Conservation (phyloP, 1,284 basidiomycete genomes). For the Rhizoctonia solani region DNA sequence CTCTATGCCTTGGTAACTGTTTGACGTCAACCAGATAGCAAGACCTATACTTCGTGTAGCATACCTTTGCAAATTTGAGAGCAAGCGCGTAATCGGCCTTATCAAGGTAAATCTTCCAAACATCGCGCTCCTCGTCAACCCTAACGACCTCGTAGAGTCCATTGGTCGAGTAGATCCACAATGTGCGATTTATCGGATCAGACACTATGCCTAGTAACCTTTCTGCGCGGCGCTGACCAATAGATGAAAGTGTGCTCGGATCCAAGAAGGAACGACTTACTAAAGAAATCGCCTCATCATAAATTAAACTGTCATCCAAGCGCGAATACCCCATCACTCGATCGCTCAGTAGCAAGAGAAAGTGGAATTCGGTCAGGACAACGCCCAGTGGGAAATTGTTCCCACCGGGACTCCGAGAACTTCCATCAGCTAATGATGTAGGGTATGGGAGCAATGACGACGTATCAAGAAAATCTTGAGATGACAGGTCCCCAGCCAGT, state of each 20-base stretch:
- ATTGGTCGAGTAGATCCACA: slow-evolving; percentile 92
- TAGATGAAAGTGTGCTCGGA: background rate
- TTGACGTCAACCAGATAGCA: slow-evolving; percentile 23
- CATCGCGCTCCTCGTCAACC: slow-evolving; percentile 87
- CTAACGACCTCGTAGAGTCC: slow-evolving; percentile 90
- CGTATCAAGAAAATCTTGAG: slow-evolving; percentile 79
- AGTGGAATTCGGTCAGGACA: slow-evolving; percentile 90
- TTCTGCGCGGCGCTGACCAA: slow-evolving; percentile 55
- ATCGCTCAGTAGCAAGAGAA: slow-evolving; percentile 83
- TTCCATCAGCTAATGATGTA: slow-evolving; percentile 42
- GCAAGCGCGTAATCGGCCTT: slow-evolving; percentile 79
- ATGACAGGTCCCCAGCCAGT: slow-evolving; percentile 45
- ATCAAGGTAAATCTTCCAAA: slow-evolving; percentile 91
- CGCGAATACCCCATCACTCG: slow-evolving; percentile 77
- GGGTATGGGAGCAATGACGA: slow-evolving; percentile 70
- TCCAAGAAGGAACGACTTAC: slow-evolving; percentile 51
- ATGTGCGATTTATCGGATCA: slow-evolving; percentile 87
- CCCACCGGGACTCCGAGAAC: slow-evolving; percentile 41
- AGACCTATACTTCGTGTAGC: slow-evolving; percentile 34
- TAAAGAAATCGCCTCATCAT: slow-evolving; percentile 81
- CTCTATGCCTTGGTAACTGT: slow-evolving; percentile 82
- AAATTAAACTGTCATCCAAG: slow-evolving; percentile 81
- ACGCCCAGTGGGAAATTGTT: slow-evolving; percentile 65
- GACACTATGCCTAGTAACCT: slow-evolving; percentile 69
- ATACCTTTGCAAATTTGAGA: slow-evolving; percentile 78